These are phyloP conservation scores for Kuraishia molischiana DNA, from an alignment of 805 yeast species.

Conservation along the genomic window DNA sequence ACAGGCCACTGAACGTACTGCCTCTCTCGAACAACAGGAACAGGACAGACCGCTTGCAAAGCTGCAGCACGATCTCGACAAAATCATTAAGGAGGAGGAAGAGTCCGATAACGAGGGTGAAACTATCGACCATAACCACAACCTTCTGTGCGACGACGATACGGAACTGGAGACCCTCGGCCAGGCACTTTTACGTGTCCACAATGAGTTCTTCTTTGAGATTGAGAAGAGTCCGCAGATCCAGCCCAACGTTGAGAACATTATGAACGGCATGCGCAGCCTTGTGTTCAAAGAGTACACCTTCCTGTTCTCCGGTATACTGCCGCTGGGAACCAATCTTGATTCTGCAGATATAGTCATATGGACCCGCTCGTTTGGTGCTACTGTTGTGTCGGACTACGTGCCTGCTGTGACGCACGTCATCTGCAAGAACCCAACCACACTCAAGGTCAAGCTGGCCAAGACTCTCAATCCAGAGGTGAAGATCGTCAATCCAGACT, in stretches of 20 bases:
- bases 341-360: constrained; percentile 78
- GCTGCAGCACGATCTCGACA: constrained; percentile 64
- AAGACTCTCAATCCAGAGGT: constrained; percentile 47
- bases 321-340: constrained; percentile 71
- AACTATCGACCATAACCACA: constrained; percentile 22
- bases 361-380: constrained; percentile 93
- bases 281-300: constrained; percentile 58
- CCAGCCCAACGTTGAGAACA: constrained; percentile 44
- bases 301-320: constrained; percentile 78
- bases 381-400: constrained; percentile 65
- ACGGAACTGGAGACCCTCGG: constrained; percentile 60
- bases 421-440: constrained; percentile 70
- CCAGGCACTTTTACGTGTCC: constrained; percentile 53
- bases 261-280: constrained; percentile 67
- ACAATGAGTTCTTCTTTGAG: constrained; percentile 51
- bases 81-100: constrained; percentile 25
- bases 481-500: constrained; percentile 80
- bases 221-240: constrained; percentile 21
- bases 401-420: constrained; percentile 77
- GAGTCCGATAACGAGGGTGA: constrained; percentile 6
- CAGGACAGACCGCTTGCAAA: constrained; percentile 79
- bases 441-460: constrained; percentile 80
- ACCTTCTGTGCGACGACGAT: constrained; percentile 70
- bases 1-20: constrained; percentile 56
- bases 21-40: constrained; percentile 69